A percentile compares a stretch with the other conserved stretches of the same genome.
These are phyloP conservation scores for Fusarium caatingaense DNA, from an alignment of 2,329 filamentous ascomycete species.

Conservation along the genomic window DNA sequence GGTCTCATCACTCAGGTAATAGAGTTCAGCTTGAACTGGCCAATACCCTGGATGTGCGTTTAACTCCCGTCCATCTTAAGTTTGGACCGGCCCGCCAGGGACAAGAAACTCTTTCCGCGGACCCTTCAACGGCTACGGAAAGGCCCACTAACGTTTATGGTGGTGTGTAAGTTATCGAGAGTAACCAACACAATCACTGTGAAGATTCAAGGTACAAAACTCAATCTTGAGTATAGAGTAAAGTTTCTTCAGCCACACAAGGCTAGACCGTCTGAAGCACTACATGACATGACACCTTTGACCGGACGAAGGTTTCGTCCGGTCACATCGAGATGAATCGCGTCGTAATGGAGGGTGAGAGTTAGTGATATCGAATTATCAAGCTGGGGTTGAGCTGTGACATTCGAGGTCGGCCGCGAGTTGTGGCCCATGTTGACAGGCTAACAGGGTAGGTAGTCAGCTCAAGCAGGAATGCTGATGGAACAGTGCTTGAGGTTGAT, in stretches of 20 bases:
- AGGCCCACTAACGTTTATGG: constrained; percentile 15
- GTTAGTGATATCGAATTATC: constrained; percentile 9
- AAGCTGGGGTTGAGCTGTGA: constrained; percentile 16
- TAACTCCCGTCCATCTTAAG: constrained; percentile 33
- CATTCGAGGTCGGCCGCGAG: constrained; percentile 11
- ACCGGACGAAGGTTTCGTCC: constrained; percentile 20
- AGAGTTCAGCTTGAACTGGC: constrained; percentile 15
- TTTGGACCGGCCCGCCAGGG: constrained; percentile 37
- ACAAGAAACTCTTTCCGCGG: constrained; percentile 22
- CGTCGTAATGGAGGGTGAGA: constrained; percentile 28
- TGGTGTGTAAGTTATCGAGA: constrained; percentile 31
- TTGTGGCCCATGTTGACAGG: constrained; percentile 22
- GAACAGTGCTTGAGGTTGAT: background rate
- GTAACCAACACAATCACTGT: constrained; percentile 1
- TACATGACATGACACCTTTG: constrained; percentile 14
- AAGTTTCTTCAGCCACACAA: constrained; percentile 18
- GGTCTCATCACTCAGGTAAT: constrained; percentile 1
- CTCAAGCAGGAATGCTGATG: constrained; percentile 11
- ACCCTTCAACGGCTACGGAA: constrained; percentile 35
- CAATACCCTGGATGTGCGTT: constrained; percentile 21
- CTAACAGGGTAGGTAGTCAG: constrained; percentile 21
- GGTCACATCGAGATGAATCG: constrained; percentile 19
- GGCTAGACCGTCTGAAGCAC: constrained; percentile 28
- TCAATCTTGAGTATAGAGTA: constrained; percentile 30
- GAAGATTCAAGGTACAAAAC: constrained; percentile 30